Conservation (phyloP, 148 eudicot genomes). For the Camellia japonica region DNA sequence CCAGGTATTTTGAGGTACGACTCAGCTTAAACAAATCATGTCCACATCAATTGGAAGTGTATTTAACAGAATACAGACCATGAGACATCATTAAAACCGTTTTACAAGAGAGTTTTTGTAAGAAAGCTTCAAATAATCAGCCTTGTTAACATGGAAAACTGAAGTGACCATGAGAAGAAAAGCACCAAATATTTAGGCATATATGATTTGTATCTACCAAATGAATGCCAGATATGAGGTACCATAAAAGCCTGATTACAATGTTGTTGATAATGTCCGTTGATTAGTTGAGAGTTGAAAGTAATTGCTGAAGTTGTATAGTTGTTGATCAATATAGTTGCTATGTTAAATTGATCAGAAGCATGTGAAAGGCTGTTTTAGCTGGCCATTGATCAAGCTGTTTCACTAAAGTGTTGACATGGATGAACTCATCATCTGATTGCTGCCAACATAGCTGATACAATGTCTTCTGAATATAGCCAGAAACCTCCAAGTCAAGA, state of each 20-base stretch:
- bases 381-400: constrained; percentile 95
- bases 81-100: background rate
- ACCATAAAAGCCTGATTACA: constrained; percentile 92
- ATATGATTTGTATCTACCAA: constrained; percentile 37
- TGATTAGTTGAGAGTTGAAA: constrained; percentile 97
- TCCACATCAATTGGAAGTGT: background rate
- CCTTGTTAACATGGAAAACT: constrained; percentile 3
- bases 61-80: background rate
- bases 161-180: constrained; percentile 5
- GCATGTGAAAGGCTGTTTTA: constrained; percentile 82
- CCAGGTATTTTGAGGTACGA: background rate
- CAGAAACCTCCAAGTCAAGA: constrained; percentile 85
- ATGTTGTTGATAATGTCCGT: constrained; percentile 79
- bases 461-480: constrained; percentile 90
- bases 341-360: constrained; percentile 87
- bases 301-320: constrained; percentile 86
- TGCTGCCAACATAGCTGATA: constrained; percentile 95
- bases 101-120: background rate
- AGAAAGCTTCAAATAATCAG: background rate
- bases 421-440: constrained; percentile 95
- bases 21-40: constrained; percentile 5
- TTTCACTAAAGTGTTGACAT: constrained; percentile 66
- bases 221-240: constrained; percentile 57
- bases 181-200: constrained; percentile 20
- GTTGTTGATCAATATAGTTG: constrained; percentile 94